Percentiles rank a stretch among this genome's conserved stretches.
Evolutionary conservation across 2,329 filamentous ascomycete species (phyloP).

Genomic region (Pleoardoris graminearum): DNA sequence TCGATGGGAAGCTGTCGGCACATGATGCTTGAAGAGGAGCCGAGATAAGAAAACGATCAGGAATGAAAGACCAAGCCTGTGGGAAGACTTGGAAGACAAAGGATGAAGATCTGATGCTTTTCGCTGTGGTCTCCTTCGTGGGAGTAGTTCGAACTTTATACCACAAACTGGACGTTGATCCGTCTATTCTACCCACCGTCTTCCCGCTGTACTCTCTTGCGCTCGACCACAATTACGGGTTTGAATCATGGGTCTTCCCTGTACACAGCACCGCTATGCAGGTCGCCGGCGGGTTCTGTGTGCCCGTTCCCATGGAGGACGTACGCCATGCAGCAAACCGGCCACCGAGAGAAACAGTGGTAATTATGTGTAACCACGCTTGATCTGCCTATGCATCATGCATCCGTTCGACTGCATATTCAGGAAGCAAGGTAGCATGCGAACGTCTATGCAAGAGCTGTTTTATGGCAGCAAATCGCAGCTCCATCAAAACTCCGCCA

Average conservation of each 20-base stretch:
- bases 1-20: slow-evolving; percentile 32
- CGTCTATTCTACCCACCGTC: background rate
- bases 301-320: background rate
- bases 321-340: background rate
- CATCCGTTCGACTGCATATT: background rate
- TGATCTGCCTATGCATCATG: background rate
- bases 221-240: background rate
- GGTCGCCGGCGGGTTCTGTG: background rate
- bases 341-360: background rate
- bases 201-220: background rate
- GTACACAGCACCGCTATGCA: slow-evolving; percentile 1
- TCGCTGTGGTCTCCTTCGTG: background rate
- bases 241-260: background rate
- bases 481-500: background rate
- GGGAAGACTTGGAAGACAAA: background rate
- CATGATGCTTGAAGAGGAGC: slow-evolving; percentile 20
- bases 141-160: background rate
- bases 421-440: background rate
- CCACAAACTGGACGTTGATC: background rate
- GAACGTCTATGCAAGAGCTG: background rate
- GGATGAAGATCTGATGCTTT: background rate
- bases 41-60: background rate
- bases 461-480: background rate
- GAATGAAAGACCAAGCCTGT: background rate
- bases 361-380: background rate